Base-by-base conservation (phyloP, 495 filamentous ascomycete genomes). In the Staphylotrichum longicolle region DNA sequence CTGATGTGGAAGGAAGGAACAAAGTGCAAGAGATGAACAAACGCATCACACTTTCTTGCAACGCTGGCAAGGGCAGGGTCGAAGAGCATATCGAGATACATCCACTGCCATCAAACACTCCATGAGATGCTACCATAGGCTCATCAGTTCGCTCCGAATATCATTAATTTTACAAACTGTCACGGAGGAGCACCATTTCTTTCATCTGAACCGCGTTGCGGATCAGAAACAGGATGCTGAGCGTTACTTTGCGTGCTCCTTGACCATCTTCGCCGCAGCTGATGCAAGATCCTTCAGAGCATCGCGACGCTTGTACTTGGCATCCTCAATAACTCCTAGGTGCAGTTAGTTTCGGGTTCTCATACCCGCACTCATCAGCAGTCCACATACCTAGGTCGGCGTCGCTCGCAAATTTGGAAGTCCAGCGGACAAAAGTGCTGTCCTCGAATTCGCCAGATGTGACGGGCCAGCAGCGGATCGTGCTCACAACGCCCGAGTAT, bases 241-340 rank as follows among this genome's bases (percentile, higher is more conserved):
- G 20, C 20, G 20, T 1, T 27, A 27, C 20, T 60, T 57, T 10
- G 39, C 14, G 20, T 63, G 52, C 60, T 67, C 58, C 51, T 63
- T 62, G n/a, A 60, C 40, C 67, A 82, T 83, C 70, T 83, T 80
- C 45, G 63, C 63, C 3, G 77, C 83, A 2, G 74, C 78, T 55
- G 78, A 79, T n/a, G 79, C 82, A n/a, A 88, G 75, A 65, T 84
- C 86, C 41, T 80, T 82, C 32, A 89, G 73, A 6, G 84, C 86
- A 63, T 89, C 86, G 33, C 82, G 83, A 62, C 86, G 86, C 79
- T 89, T 89, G 82, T 83, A 89, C 72, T 84, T 86, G 45, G 85
- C 86, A 67, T 89, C 86, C 72, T 87, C 81, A 54, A 89, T 85
- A 39, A 88, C 86, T 48, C 80, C 86, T 87, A 40, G 20, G 50